These are phyloP conservation scores for Powellomyces hirtus DNA, from an alignment of 192 early-diverging fungal genomes.

Conservation along the genomic window DNA sequence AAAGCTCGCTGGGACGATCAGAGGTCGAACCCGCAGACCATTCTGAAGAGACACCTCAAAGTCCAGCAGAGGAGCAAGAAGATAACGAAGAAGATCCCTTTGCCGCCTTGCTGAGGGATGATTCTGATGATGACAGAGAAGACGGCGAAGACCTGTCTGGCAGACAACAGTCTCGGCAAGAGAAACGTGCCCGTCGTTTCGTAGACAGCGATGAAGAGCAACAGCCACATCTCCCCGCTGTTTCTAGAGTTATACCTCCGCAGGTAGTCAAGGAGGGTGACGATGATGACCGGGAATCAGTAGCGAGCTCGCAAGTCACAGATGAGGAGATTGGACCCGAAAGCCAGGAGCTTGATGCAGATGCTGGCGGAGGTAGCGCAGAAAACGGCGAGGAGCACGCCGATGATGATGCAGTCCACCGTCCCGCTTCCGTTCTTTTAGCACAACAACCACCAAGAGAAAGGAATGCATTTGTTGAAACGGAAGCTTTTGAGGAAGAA, in stretches of 20 bases:
- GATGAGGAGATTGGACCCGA: neutral
- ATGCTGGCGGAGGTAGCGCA: neutral
- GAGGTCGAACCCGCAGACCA: no score
- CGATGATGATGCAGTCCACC: neutral
- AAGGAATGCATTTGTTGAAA: conserved; percentile 14
- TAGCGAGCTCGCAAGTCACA: neutral
- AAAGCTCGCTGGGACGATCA: no score
- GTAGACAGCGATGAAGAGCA: neutral
- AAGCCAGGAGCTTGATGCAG: neutral
- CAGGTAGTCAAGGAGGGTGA: conserved; percentile 4
- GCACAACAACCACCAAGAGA: conserved; percentile 2
- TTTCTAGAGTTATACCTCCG: neutral
- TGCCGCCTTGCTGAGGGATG: conserved; percentile 12
- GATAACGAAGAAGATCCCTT: conserved; percentile 6
- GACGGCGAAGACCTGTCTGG: neutral
- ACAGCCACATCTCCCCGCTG: neutral
- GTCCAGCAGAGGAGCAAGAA: neutral
- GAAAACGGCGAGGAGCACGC: neutral
- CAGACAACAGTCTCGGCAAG: no score
- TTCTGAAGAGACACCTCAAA: neutral
- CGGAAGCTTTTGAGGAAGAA: conserved; percentile 22
- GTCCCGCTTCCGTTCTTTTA: neutral
- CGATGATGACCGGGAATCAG: neutral
- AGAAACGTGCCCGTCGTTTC: neutral
- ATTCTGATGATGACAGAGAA: conserved; percentile 9